A percentile compares a stretch with the other conserved stretches of the same genome.
Evolutionary conservation across 495 filamentous ascomycete genomes (phyloP).

Genomic region (Penicillium dipodomyicola): DNA sequence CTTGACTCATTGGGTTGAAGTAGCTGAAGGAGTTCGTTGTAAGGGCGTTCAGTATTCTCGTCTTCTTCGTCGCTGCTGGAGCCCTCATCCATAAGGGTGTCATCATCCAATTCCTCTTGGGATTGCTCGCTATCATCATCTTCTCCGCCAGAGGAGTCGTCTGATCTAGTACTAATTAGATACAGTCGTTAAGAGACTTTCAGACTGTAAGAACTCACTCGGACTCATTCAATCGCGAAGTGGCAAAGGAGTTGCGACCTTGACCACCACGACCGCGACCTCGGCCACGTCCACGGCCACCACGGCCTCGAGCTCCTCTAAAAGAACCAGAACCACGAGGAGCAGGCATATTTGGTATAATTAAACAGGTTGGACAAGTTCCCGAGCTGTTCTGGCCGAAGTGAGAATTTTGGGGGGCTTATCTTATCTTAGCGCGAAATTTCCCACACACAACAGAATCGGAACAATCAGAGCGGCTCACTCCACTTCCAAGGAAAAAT

Average conservation of each 20-base stretch:
- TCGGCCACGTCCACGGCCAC: constrained; percentile 23
- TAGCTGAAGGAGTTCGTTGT: constrained; percentile 65
- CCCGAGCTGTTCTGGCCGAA: constrained; percentile 1
- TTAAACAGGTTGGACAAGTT: background rate
- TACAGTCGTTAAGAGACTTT: background rate
- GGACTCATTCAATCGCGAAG: constrained; percentile 42
- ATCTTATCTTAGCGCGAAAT: constrained; percentile 59
- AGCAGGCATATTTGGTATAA: constrained; percentile 20
- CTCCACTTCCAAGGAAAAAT: constrained; percentile 34
- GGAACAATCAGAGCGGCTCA: constrained; percentile 30
- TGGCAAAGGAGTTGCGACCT: constrained; percentile 32
- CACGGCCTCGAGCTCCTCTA: constrained; percentile 29
- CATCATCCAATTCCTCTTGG: constrained; percentile 28
- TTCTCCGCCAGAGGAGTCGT: constrained; percentile 31
- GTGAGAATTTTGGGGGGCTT: constrained; percentile 27
- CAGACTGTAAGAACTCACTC: constrained; percentile 29
- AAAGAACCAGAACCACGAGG: constrained; percentile 28
- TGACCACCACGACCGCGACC: constrained; percentile 35
- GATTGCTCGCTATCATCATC: constrained; percentile 22
- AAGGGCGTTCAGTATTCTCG: constrained; percentile 47
- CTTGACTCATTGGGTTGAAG: constrained; percentile 51
- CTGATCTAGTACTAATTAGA: constrained; percentile 33
- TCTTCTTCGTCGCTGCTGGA: constrained; percentile 48
- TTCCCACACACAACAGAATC: constrained; percentile 49
- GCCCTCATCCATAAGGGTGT: constrained; percentile 31